phyloP scores from a whole-genome alignment of 768 basidiomycete species.

The Termitomyces sp. region DNA sequence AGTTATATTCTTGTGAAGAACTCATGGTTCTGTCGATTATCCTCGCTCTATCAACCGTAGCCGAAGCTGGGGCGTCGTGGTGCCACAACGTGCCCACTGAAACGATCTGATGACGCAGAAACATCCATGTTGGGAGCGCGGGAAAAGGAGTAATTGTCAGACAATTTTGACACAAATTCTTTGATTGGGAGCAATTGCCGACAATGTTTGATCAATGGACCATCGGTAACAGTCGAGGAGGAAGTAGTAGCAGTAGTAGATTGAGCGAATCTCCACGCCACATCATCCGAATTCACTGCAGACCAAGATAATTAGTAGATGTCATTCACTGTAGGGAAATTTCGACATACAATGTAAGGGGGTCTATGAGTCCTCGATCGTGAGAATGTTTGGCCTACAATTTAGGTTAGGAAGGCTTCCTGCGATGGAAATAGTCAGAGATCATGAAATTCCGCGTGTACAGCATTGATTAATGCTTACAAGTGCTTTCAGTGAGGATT shows the following conservation, averaged over 20 bases:
- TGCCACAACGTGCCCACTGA: neutral
- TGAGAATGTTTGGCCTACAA: no score
- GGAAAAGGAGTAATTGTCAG: constrained; percentile 1
- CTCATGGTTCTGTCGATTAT: no score
- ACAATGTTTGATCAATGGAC: neutral
- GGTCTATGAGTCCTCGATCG: no score
- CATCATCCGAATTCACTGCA: neutral
- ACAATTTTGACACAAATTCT: neutral
- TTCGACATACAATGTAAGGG: no score
- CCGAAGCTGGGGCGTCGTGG: neutral
- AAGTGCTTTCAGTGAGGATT: no score
- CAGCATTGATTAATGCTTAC: no score
- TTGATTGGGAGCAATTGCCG: neutral
- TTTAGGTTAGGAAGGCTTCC: no score
- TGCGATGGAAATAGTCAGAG: no score
- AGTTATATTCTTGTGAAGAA: neutral
- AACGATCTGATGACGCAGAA: constrained; percentile 2
- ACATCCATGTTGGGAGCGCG: neutral
- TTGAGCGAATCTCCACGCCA: neutral
- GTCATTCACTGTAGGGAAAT: no score
- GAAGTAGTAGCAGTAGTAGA: neutral
- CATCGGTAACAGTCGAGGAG: neutral
- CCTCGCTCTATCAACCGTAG: neutral
- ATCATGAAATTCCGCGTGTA: no score
- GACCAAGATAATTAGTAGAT: no score